Evolutionary conservation across 805 yeast species (phyloP).

Genomic region (Candida tibetensis): DNA sequence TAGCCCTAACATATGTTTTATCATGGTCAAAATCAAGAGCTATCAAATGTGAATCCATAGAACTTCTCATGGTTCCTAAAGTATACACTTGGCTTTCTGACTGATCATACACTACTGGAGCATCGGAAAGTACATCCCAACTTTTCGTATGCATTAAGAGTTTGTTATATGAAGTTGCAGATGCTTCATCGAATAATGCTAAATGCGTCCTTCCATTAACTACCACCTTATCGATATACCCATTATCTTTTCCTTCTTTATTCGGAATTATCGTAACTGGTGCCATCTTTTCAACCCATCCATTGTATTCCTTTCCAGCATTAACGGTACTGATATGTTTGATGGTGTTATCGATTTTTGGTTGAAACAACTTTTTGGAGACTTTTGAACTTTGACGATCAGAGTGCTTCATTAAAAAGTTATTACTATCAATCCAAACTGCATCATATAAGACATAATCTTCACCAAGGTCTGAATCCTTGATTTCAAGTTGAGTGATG

Average conservation of each 20-base stretch:
- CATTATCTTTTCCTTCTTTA: conserved; percentile 4
- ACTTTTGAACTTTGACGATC: conserved; percentile 21
- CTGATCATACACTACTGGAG: conserved; percentile 16
- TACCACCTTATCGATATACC: conserved; percentile 23
- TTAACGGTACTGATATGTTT: conserved; percentile 7
- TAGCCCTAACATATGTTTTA: conserved; percentile 2
- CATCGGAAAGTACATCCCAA: conserved; percentile 15
- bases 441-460: conserved; percentile 22
- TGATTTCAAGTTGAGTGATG: neutral
- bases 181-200: conserved; percentile 18
- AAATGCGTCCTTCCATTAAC: conserved; percentile 15
- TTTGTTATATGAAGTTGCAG: conserved; percentile 10
- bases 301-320: conserved; percentile 15
- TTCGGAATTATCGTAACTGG: conserved; percentile 12
- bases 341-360: conserved; percentile 3
- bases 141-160: conserved; percentile 8
- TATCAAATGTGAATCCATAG: conserved; percentile 16
- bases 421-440: conserved; percentile 16
- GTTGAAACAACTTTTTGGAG: conserved; percentile 14
- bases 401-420: conserved; percentile 16
- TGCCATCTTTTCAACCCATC: conserved; percentile 23
- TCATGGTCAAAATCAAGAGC: conserved; percentile 7
- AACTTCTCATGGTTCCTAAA: conserved; percentile 13
- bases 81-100: conserved; percentile 15
- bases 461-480: conserved; percentile 9